A percentile compares a stretch with the other conserved stretches of the same genome.
These are phyloP conservation scores for Dactylonectria estremocensis DNA, from an alignment of 2,329 filamentous ascomycete species.

Conservation along the genomic window DNA sequence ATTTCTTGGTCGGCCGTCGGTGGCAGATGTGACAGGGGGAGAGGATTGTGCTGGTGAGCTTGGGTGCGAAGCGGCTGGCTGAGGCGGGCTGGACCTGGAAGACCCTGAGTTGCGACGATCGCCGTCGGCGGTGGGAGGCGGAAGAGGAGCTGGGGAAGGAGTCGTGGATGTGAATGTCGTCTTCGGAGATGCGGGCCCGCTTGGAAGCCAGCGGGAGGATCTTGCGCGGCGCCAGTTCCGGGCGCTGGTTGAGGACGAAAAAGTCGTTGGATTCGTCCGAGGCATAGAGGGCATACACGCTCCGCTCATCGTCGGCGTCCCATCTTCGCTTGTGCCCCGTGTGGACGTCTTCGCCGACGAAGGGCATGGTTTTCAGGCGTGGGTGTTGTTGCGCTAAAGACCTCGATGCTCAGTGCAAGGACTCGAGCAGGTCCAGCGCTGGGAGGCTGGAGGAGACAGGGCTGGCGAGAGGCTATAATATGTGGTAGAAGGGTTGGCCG, in stretches of 20 bases:
- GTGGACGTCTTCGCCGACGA: slow-evolving; percentile 51
- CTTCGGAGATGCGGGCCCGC: slow-evolving; percentile 49
- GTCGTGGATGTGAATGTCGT: slow-evolving; percentile 40
- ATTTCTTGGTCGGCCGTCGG: slow-evolving; percentile 74
- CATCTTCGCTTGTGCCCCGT: slow-evolving; percentile 56
- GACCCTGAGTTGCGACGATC: slow-evolving; percentile 46
- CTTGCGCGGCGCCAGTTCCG: slow-evolving; percentile 49
- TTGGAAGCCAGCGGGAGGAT: slow-evolving; percentile 50
- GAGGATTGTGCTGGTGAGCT: slow-evolving; percentile 51
- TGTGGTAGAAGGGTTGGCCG: neutral
- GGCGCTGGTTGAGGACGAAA: slow-evolving; percentile 46
- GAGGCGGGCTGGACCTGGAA: slow-evolving; percentile 40
- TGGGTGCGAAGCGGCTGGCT: slow-evolving; percentile 21
- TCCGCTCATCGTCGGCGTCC: slow-evolving; percentile 47
- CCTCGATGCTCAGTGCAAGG: slow-evolving; percentile 17
- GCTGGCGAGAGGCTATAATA: neutral
- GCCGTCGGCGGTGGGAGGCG: slow-evolving; percentile 43
- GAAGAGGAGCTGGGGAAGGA: slow-evolving; percentile 22
- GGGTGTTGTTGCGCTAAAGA: slow-evolving; percentile 10
- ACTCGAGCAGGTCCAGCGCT: slow-evolving; percentile 30
- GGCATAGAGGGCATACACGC: slow-evolving; percentile 45
- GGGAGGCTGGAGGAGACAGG: neutral
- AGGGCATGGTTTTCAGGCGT: slow-evolving; percentile 51
- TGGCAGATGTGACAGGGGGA: slow-evolving; percentile 78
- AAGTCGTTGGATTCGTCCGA: slow-evolving; percentile 47